A percentile compares a stretch with the other conserved stretches of the same genome.
These are phyloP conservation scores for Glonium stellatum DNA, from an alignment of 495 filamentous ascomycete species.

Conservation along the genomic window DNA sequence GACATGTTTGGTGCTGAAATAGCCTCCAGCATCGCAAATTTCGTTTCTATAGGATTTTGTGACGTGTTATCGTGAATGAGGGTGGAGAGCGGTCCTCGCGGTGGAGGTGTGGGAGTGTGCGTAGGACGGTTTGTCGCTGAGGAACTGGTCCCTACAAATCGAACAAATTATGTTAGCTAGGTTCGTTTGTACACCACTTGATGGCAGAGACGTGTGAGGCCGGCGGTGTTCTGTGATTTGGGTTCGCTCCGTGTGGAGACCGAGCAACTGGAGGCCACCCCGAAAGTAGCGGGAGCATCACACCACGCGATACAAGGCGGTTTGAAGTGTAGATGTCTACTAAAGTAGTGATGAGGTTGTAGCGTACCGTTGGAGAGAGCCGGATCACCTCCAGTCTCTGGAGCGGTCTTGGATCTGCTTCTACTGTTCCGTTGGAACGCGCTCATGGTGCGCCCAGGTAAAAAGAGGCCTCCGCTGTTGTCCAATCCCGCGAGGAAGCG, in stretches of 20 bases:
- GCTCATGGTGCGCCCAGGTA: slow-evolving; percentile 29
- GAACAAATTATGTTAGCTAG: not conserved
- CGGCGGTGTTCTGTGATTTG: not conserved
- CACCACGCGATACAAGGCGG: not conserved
- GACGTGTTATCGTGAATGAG: not conserved
- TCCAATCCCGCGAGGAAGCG: slow-evolving; percentile 12
- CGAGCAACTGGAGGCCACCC: not conserved
- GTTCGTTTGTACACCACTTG: not conserved
- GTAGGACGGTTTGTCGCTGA: not conserved
- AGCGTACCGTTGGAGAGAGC: slow-evolving; percentile 11
- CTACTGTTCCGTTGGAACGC: slow-evolving; percentile 28
- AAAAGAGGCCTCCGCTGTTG: slow-evolving; percentile 11
- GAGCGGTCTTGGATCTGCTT: slow-evolving; percentile 28
- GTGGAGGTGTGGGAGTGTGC: not conserved
- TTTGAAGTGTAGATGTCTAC: not conserved
- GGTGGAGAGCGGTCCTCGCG: not conserved
- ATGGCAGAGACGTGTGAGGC: not conserved
- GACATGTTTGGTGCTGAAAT: slow-evolving; percentile 4
- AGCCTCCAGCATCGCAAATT: slow-evolving; percentile 3
- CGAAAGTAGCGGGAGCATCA: not conserved
- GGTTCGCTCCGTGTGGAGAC: not conserved
- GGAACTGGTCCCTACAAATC: not conserved
- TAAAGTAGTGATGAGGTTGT: not conserved
- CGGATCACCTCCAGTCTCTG: slow-evolving; percentile 10
- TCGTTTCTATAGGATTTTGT: not conserved